Evolutionary conservation across 371 early-diverging fungal genomes (phyloP).

Genomic region (Funneliformis caledonium): DNA sequence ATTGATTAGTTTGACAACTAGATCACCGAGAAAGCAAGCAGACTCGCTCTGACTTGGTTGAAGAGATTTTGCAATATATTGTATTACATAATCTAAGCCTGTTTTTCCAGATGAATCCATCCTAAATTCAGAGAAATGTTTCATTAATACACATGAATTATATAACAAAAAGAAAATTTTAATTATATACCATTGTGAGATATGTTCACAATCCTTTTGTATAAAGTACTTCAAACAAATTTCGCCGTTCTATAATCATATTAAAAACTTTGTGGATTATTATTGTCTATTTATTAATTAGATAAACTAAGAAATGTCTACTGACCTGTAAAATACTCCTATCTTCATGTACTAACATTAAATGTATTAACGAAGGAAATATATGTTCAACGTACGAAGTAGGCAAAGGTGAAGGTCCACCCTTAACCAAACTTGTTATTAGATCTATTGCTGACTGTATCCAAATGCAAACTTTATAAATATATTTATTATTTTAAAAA

Average conservation of each 20-base stretch:
- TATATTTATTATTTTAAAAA: background rate
- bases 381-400: conserved; percentile 72
- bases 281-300: background rate
- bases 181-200: conserved; percentile 30
- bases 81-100: conserved; percentile 80
- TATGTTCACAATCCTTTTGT: conserved; percentile 32
- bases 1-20: conserved; percentile 82
- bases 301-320: background rate
- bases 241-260: conserved; percentile 54
- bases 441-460: conserved; percentile 75
- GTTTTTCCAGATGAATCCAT: conserved; percentile 61
- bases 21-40: conserved; percentile 87
- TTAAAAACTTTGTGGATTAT: background rate
- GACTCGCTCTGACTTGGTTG: conserved; percentile 78
- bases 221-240: conserved; percentile 35
- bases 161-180: background rate
- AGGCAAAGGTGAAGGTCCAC: conserved; percentile 75
- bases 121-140: conserved; percentile 42
- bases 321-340: conserved; percentile 62
- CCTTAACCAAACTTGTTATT: conserved; percentile 65
- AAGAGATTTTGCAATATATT: conserved; percentile 78
- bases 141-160: background rate
- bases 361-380: conserved; percentile 82
- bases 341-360: conserved; percentile 70
- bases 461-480: conserved; percentile 1